Conservation (phyloP, 2,329 filamentous ascomycete genomes). For the Fusarium pilosicola region DNA sequence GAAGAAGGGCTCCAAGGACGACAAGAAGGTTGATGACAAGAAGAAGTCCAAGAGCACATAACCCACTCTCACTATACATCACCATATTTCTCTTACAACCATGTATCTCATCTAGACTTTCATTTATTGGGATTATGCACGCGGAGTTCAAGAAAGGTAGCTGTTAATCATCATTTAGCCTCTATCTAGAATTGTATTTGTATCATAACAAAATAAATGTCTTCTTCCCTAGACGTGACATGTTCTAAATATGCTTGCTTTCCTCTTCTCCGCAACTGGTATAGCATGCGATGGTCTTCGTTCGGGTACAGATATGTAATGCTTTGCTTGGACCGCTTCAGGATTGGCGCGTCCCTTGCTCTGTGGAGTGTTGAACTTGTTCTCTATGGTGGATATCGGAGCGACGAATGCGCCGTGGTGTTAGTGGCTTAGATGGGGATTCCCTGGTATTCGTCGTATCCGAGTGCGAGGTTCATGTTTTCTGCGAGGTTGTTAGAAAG, state of each 20-base stretch:
- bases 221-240: not conserved
- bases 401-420: not conserved
- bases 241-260: not conserved
- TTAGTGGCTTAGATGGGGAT: constrained; percentile 63
- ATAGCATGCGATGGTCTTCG: not conserved
- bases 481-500: constrained; percentile 53
- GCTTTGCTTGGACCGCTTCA: not conserved
- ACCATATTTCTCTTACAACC: not conserved
- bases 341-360: not conserved
- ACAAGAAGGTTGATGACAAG: not conserved
- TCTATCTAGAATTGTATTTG: not conserved
- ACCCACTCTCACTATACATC: not conserved
- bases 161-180: not conserved
- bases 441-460: constrained; percentile 88
- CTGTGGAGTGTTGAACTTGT: not conserved
- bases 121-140: not conserved
- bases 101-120: not conserved
- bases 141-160: not conserved
- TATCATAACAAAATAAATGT: not conserved
- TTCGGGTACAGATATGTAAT: not conserved
- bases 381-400: not conserved
- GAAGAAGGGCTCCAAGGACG: not conserved
- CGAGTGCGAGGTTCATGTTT: constrained; percentile 94
- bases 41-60: constrained; percentile 1
- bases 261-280: not conserved